A percentile compares a stretch with the other conserved stretches of the same genome.
These are phyloP conservation scores for Papiliotrema nemorosa DNA, from an alignment of 1,284 basidiomycete genomes.

Conservation along the genomic window DNA sequence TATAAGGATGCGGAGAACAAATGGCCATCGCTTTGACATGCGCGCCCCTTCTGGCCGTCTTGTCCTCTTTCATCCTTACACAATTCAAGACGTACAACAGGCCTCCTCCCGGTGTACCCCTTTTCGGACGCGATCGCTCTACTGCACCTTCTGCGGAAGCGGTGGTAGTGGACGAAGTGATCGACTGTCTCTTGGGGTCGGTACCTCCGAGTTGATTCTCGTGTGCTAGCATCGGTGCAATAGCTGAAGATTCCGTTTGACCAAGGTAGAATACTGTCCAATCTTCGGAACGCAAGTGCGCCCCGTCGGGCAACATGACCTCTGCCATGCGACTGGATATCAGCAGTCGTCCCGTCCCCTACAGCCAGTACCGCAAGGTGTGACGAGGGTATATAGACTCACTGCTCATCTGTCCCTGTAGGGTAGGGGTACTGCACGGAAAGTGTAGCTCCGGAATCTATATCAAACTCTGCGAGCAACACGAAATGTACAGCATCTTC, in stretches of 20 bases:
- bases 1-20: conserved; percentile 89
- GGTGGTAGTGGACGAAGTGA: neutral
- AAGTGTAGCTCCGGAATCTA: conserved; percentile 82
- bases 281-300: conserved; percentile 88
- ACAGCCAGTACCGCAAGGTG: too few relatives aligned
- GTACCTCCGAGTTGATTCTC: conserved; percentile 16
- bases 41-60: conserved; percentile 83
- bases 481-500: conserved; percentile 82
- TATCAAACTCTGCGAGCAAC: conserved; percentile 91
- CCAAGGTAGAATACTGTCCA: conserved; percentile 99
- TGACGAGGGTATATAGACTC: too few relatives aligned
- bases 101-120: conserved; percentile 51
- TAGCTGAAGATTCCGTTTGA: conserved; percentile 80
- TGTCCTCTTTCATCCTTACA: conserved; percentile 93
- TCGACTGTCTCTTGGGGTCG: neutral
- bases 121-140: conserved; percentile 11
- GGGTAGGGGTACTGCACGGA: conserved; percentile 92
- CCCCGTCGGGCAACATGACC: conserved; percentile 97
- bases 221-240: conserved; percentile 68
- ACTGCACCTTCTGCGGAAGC: conserved; percentile 20
- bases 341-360: neutral
- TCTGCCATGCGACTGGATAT: conserved; percentile 77
- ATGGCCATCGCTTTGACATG: conserved; percentile 95
- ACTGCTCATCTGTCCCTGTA: conserved; percentile 88
- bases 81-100: conserved; percentile 89